These are phyloP conservation scores for Lasiodiplodia hormozganensis DNA, from an alignment of 2,329 filamentous ascomycete genomes.

Conservation along the genomic window DNA sequence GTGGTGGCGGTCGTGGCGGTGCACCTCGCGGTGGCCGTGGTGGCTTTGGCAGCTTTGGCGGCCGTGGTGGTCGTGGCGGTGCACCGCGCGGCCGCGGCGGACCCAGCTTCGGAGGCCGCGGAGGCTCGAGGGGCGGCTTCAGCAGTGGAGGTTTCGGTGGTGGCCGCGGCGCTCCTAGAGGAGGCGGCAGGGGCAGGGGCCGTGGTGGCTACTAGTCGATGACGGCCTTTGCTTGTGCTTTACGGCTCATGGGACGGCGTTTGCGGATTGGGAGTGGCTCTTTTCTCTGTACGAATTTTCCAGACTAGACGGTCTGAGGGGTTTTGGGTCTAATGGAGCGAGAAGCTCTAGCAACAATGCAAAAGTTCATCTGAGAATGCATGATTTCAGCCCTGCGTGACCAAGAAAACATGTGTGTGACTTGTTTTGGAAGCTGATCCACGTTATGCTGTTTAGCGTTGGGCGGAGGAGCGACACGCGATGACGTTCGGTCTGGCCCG, in stretches of 20 bases:
- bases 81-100: constrained; percentile 47
- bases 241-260: constrained; percentile 33
- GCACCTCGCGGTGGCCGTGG: constrained; percentile 47
- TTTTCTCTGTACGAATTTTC: constrained; percentile 28
- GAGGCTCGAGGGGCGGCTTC: constrained; percentile 49
- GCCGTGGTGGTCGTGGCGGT: constrained; percentile 57
- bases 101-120: constrained; percentile 52
- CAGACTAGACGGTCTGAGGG: constrained; percentile 27
- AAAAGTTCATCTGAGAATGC: constrained; percentile 10
- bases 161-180: constrained; percentile 36
- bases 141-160: constrained; percentile 63
- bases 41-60: constrained; percentile 56
- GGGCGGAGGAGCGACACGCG: constrained; percentile 3
- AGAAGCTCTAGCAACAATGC: constrained; percentile 19
- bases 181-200: constrained; percentile 33
- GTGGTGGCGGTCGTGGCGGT: constrained; percentile 62
- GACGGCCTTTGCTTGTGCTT: constrained; percentile 33
- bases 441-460: constrained; percentile 23
- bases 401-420: constrained; percentile 12
- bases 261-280: constrained; percentile 29
- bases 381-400: constrained; percentile 20
- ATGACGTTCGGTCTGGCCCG: constrained; percentile 28
- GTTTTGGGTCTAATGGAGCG: constrained; percentile 21
- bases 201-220: constrained; percentile 36
- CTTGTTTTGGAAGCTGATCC: constrained; percentile 22